Evolutionary conservation across 78 protist genomes (phyloP), one percentile per base, ranked within the genome.

Genomic region (Polysphondylium violaceum): DNA sequence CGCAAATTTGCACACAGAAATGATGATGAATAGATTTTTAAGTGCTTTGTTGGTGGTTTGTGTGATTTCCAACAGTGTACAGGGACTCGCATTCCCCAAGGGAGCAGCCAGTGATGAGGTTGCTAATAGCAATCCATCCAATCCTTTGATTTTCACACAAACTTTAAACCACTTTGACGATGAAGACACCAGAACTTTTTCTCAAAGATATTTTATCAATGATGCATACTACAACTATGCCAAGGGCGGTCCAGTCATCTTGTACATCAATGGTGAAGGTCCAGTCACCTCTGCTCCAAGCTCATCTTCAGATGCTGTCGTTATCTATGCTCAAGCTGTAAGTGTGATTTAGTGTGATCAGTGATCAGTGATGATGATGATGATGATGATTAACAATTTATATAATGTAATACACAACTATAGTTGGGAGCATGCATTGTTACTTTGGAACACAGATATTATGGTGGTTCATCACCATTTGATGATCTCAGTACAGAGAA

Each of bases 391-490:
- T 23, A n/a, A n/a, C n/a, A n/a, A n/a, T n/a, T n/a, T n/a, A n/a
- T n/a, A n/a, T n/a, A n/a, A n/a, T n/a, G n/a, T n/a, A n/a, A n/a
- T n/a, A n/a, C n/a, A n/a, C n/a, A n/a, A n/a, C n/a, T 17, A 23
- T 16, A 64, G 73, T 64, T 83, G 21, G 58, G 58, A 17, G 88
- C 86, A 21, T 35, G 79, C 60, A 67, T 96, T 67, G 94, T 95
- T 1, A 90, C 95, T 12, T 67, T 96, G 4, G 98, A 96, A 60
- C 98, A 96, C 44, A 67, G 98, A 29, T 96, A 85, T 63, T 96
- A 96, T 72, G 98, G 98, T 31, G 85, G 58, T 14, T 83, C 96
- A 21, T 36, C 76, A 11, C 98, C 98, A 27, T 73, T 72, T 23
- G 29, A 23, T 23, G 75, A 85, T 21, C 27, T 77, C 3, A 51